Evolutionary conservation across 306 rosid genomes (phyloP), one percentile per base, ranked within the genome.

Genomic region (Vachellia collinsii): DNA sequence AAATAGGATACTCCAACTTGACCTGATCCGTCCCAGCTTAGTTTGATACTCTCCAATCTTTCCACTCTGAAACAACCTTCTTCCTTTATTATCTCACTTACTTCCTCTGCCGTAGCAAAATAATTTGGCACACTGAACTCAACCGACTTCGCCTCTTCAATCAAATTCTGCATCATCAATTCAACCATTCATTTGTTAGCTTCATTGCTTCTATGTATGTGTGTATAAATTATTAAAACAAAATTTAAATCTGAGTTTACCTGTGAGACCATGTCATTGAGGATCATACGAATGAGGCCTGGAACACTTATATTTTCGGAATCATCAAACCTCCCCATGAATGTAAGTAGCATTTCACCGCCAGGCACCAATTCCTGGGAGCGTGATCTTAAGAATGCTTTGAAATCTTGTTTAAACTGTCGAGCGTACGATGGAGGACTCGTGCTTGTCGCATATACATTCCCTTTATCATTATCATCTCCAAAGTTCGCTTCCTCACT

Each of bases 31-130:
- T 39, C 29, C 17, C 80, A 39, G 6, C 67, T 64, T 5, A 66
- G 53, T 59, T 34, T 44, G 4, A 85, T 81, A 29, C 54, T 77
- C 19, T 83, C 67, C 0, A 88, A 65, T 41, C 74, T 62, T 12
- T 85, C 63, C 20, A 85, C 0, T 2, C 22, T 42, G 67, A 87
- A 88, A 1, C 87, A 87, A 0, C 89, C 92, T 85, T 90, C 89
- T 63, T 83, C 82, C 34, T 72, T 20, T 13, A 88, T 77, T 34
- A 80, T 72, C 67, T 71, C 53, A 25, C 53, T 48, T 3, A 90
- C 76, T 72, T 88, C 91, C 9, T 58, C 36, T 0, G 58, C 47
- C 1, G 80, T 68, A 3, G 94, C 86, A 41, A 25, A 13, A 17
- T 87, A 83, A 1, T 47, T 19, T 5, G 94, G 92, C 4, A 90